Evolutionary conservation across 345 rosid genomes (phyloP).

Genomic region (Boechera divaricarpa): DNA sequence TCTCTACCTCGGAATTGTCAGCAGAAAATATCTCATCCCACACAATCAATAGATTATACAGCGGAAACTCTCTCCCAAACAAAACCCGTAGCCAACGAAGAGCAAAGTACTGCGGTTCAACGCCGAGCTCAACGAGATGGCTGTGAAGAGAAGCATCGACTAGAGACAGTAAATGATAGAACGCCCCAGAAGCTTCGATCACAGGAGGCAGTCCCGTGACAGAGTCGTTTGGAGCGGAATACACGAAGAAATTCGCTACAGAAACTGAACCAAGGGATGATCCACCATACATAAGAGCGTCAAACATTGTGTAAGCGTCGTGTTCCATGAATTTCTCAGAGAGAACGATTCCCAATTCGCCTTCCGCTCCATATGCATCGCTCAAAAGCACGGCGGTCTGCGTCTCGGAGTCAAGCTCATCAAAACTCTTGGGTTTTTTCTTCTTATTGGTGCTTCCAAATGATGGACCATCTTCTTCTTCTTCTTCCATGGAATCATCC

Average conservation of each 20-base stretch:
- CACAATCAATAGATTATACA: slow-evolving; percentile 69
- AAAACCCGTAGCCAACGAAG: slow-evolving; percentile 94
- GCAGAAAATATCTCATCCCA: slow-evolving; percentile 96
- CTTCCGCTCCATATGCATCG: slow-evolving; percentile 96
- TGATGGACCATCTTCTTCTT: slow-evolving; percentile 57
- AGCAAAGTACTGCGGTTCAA: slow-evolving; percentile 95
- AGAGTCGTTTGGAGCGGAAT: slow-evolving; percentile 60
- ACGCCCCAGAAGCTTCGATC: slow-evolving; percentile 89
- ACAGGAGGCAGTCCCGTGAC: slow-evolving; percentile 75
- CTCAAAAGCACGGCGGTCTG: slow-evolving; percentile 65
- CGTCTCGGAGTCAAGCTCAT: slow-evolving; percentile 81
- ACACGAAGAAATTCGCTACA: slow-evolving; percentile 75
- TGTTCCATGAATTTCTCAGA: slow-evolving; percentile 98
- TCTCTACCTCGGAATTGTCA: slow-evolving; percentile 51
- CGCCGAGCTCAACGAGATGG: slow-evolving; percentile 93
- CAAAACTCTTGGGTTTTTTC: slow-evolving; percentile 60
- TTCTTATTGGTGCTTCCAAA: slow-evolving; percentile 56
- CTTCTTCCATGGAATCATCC: slow-evolving; percentile 73
- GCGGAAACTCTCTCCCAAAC: slow-evolving; percentile 87
- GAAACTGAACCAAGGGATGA: slow-evolving; percentile 64
- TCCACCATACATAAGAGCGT: slow-evolving; percentile 85
- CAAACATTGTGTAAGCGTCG: slow-evolving; percentile 95
- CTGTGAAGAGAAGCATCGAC: slow-evolving; percentile 84
- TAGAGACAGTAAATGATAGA: slow-evolving; percentile 77
- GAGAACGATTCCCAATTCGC: slow-evolving; percentile 87